Evolutionary conservation across 257 asterid genomes (phyloP).

Genomic region (Dorcoceras hygrometricum): DNA sequence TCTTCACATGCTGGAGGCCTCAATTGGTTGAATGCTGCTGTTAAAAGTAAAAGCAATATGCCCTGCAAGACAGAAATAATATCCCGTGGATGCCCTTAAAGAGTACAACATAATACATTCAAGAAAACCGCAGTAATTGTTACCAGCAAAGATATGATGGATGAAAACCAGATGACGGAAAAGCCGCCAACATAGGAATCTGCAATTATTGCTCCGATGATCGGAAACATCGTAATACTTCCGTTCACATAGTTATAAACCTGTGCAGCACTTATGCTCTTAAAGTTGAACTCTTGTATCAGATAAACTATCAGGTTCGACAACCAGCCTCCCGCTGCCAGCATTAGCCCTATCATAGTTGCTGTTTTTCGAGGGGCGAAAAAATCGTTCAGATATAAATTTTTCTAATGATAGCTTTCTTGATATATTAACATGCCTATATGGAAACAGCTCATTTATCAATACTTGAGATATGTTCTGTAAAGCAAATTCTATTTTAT

Average conservation of each 20-base stretch:
- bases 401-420: too few relatives aligned
- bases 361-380: neutral
- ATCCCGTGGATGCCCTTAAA: neutral
- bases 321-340: constrained; percentile 61
- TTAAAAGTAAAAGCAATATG: constrained; percentile 34
- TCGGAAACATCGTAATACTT: constrained; percentile 64
- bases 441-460: neutral
- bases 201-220: constrained; percentile 66
- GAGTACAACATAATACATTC: neutral
- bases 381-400: too few relatives aligned
- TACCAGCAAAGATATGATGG: constrained; percentile 69
- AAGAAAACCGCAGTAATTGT: neutral
- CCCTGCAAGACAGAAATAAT: constrained; percentile 37
- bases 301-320: constrained; percentile 66
- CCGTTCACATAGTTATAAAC: constrained; percentile 65
- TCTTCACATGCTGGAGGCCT: constrained; percentile 50
- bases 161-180: constrained; percentile 74
- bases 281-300: constrained; percentile 69
- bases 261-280: constrained; percentile 75
- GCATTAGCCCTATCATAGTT: neutral
- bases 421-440: too few relatives aligned
- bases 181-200: constrained; percentile 70
- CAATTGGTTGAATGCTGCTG: constrained; percentile 39
- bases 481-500: too few relatives aligned
- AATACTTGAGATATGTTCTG: too few relatives aligned